Evolutionary conservation across 768 basidiomycete genomes (phyloP).

Genomic region (Agrocybe praecox): DNA sequence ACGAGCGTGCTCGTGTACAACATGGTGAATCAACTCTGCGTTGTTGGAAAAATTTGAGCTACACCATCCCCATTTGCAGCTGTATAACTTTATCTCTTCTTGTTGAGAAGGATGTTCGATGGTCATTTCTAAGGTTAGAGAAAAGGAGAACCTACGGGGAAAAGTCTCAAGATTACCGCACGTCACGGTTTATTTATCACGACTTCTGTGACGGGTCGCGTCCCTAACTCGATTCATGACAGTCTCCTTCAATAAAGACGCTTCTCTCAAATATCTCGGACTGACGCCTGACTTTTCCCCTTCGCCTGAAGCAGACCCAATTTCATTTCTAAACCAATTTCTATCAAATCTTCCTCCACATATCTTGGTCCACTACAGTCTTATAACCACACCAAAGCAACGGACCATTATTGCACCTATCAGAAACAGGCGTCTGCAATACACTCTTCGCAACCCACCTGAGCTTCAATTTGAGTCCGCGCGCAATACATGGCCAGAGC

Average conservation of each 20-base stretch:
- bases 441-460: slow-evolving; percentile 53
- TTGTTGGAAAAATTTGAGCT: slow-evolving; percentile 38
- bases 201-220: slow-evolving; percentile 17
- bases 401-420: slow-evolving; percentile 65
- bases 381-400: slow-evolving; percentile 60
- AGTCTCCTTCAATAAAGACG: slow-evolving; percentile 34
- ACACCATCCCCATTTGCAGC: slow-evolving; percentile 61
- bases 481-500: slow-evolving; percentile 59
- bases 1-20: slow-evolving; percentile 48
- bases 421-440: slow-evolving; percentile 73
- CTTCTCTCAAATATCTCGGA: slow-evolving; percentile 50
- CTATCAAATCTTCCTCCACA: slow-evolving; percentile 69
- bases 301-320: slow-evolving; percentile 56
- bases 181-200: slow-evolving; percentile 2
- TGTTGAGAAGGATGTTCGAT: neutral
- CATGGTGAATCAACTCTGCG: slow-evolving; percentile 45
- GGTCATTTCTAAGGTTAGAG: neutral
- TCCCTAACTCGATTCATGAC: slow-evolving; percentile 6
- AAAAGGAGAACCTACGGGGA: too few relatives aligned
- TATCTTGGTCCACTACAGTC: slow-evolving; percentile 47
- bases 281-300: slow-evolving; percentile 62
- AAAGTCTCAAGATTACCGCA: neutral
- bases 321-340: slow-evolving; percentile 65
- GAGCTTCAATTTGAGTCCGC: slow-evolving; percentile 59
- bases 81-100: slow-evolving; percentile 21